These are phyloP conservation scores for Cyberlindnera xylosilytica DNA, from an alignment of 805 yeast species.

Conservation along the genomic window DNA sequence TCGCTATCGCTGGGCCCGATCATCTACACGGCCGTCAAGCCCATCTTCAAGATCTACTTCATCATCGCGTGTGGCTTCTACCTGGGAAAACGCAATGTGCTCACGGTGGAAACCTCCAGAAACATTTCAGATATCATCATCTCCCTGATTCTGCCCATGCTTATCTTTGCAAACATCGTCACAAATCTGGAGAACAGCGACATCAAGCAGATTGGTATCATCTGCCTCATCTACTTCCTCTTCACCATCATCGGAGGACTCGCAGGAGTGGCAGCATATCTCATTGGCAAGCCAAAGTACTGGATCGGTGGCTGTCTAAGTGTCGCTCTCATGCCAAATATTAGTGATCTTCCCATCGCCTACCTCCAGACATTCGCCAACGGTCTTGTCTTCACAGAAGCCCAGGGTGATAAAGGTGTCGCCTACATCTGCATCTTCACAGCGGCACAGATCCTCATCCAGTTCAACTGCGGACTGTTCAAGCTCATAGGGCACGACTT, in stretches of 20 bases:
- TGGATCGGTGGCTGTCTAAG: slow-evolving; percentile 72
- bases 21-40: slow-evolving; percentile 64
- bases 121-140: slow-evolving; percentile 64
- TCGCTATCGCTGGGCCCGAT: slow-evolving; percentile 24
- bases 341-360: slow-evolving; percentile 76
- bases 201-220: slow-evolving; percentile 67
- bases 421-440: slow-evolving; percentile 80
- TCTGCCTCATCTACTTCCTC: slow-evolving; percentile 43
- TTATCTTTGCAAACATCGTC: slow-evolving; percentile 63
- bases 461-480: slow-evolving; percentile 74
- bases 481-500: slow-evolving; percentile 67
- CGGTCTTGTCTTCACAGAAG: slow-evolving; percentile 43
- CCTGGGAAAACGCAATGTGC: slow-evolving; percentile 54
- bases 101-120: slow-evolving; percentile 59
- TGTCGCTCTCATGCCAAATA: slow-evolving; percentile 72
- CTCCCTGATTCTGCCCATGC: slow-evolving; percentile 60
- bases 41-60: slow-evolving; percentile 71
- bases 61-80: slow-evolving; percentile 65
- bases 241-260: slow-evolving; percentile 33
- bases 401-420: slow-evolving; percentile 69
- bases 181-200: slow-evolving; percentile 47
- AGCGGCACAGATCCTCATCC: slow-evolving; percentile 29
- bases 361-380: slow-evolving; percentile 30
- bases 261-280: slow-evolving; percentile 5
- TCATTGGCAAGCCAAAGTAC: slow-evolving; percentile 42